These are phyloP conservation scores for Fraxinus baroniana DNA, from an alignment of 305 asterid genomes.

Conservation along the genomic window DNA sequence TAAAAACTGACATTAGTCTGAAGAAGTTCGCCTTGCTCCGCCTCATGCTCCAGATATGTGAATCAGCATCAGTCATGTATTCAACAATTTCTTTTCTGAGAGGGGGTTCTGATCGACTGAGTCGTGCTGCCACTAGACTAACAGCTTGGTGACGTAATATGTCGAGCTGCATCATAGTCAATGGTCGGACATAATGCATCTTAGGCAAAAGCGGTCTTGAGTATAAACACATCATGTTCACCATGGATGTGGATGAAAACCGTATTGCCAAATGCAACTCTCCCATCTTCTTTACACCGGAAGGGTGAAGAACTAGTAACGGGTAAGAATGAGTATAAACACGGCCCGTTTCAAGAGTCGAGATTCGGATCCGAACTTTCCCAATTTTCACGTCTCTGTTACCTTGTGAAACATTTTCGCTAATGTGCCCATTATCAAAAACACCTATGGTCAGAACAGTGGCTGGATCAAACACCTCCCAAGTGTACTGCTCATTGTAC, in stretches of 20 bases:
- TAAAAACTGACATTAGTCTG: conserved; percentile 64
- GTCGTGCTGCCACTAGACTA: conserved; percentile 63
- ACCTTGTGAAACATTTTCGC: conserved; percentile 41
- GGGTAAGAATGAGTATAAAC: conserved; percentile 86
- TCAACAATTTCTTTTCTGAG: conserved; percentile 76
- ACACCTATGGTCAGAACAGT: conserved; percentile 89
- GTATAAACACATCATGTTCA: conserved; percentile 64
- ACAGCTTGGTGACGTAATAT: conserved; percentile 79
- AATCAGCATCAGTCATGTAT: conserved; percentile 72
- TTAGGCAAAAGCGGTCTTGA: conserved; percentile 76
- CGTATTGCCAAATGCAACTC: conserved; percentile 87
- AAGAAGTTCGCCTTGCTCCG: conserved; percentile 84
- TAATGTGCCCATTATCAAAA: conserved; percentile 60
- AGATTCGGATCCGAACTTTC: conserved; percentile 76
- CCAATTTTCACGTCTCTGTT: conserved; percentile 62
- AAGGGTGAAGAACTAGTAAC: conserved; percentile 66
- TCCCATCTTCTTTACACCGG: conserved; percentile 91
- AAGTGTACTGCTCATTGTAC: conserved; percentile 85
- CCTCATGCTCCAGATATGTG: conserved; percentile 97
- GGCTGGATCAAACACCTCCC: conserved; percentile 95
- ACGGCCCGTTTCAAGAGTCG: conserved; percentile 81
- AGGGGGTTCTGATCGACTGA: conserved; percentile 87
- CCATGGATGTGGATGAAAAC: conserved; percentile 65
- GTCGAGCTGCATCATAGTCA: conserved; percentile 60
- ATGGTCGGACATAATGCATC: conserved; percentile 80